A percentile compares a stretch with the other conserved stretches of the same genome.
Conservation (phyloP, 768 basidiomycete genomes). For the Filobasidium floriforme region DNA sequence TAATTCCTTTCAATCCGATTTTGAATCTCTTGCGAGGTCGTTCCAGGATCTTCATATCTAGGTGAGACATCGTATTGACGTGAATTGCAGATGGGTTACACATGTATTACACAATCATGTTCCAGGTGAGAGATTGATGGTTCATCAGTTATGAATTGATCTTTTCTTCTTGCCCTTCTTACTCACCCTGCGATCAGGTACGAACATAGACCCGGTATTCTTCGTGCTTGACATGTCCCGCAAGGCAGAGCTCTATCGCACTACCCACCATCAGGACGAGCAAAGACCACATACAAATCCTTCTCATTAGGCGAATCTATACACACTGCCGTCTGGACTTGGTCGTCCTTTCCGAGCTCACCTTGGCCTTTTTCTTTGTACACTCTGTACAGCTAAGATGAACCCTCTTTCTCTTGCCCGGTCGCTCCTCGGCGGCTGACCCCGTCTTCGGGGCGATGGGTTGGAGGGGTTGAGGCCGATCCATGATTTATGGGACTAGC, state of each 20-base stretch:
- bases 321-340: background rate
- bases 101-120: too few relatives aligned
- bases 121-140: too few relatives aligned
- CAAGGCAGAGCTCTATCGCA: background rate
- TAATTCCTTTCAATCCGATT: background rate
- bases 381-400: background rate
- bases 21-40: background rate
- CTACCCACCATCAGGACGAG: background rate
- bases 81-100: too few relatives aligned
- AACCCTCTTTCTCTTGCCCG: background rate
- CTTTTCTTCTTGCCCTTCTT: background rate
- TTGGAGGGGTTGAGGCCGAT: too few relatives aligned
- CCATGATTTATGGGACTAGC: too few relatives aligned
- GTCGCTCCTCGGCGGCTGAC: background rate
- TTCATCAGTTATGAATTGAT: background rate
- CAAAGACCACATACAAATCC: background rate
- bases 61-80: background rate
- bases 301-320: too few relatives aligned
- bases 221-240: background rate
- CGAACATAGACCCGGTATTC: background rate
- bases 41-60: background rate
- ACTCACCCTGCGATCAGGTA: background rate
- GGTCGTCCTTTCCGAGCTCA: background rate
- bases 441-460: too few relatives aligned
- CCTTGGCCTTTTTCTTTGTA: slow-evolving; percentile 1